A percentile compares a stretch with the other conserved stretches of the same genome.
phyloP scores from a whole-genome alignment of 208 protist species.

The Leishmania braziliensis region DNA sequence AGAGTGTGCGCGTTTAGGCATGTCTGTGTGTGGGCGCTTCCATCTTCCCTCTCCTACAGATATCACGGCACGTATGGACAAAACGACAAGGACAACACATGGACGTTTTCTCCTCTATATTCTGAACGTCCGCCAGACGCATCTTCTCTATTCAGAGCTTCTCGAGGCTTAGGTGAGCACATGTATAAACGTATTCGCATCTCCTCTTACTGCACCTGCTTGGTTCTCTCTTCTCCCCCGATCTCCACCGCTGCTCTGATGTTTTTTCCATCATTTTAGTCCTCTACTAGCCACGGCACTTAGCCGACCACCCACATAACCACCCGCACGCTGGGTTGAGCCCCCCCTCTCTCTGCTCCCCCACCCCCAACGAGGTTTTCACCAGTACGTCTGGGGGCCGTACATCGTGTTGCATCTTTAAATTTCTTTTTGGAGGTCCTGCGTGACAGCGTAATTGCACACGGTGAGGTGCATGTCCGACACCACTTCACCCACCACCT shows the following conservation, averaged over 20 bases:
- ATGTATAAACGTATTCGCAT: too few species aligned
- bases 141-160: neutral
- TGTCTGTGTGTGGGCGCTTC: neutral
- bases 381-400: neutral
- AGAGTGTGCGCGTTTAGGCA: neutral
- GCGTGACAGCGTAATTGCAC: slow-evolving; percentile 7
- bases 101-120: neutral
- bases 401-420: neutral
- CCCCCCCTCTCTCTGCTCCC: neutral
- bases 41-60: too few species aligned
- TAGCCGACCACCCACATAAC: neutral
- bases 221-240: neutral
- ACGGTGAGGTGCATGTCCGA: slow-evolving; percentile 14
- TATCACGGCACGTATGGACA: neutral
- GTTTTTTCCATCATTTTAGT: too few species aligned
- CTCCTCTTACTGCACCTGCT: neutral
- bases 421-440: neutral
- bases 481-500: slow-evolving; percentile 11
- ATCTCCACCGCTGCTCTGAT: neutral
- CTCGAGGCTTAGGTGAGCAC: neutral
- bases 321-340: neutral
- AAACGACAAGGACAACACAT: neutral
- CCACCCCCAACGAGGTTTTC: neutral
- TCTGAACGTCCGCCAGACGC: neutral
- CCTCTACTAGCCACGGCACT: neutral